These are phyloP conservation scores for Hippophae gyantsensis DNA, from an alignment of 306 rosid genomes.

Conservation along the genomic window DNA sequence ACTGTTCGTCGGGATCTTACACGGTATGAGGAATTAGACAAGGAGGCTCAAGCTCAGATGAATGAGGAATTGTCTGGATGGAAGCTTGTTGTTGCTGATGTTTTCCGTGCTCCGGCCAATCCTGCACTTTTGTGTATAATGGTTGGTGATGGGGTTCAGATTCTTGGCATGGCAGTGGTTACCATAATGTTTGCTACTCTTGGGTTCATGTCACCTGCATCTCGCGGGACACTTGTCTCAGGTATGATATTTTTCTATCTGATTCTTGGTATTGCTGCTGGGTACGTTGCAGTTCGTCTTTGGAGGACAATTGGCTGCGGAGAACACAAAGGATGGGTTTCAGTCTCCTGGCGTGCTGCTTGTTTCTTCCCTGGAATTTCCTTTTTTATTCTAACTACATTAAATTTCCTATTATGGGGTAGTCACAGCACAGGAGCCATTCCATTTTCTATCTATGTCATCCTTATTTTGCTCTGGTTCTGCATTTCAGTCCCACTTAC, in stretches of 20 bases:
- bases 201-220: slow-evolving; percentile 98
- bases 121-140: slow-evolving; percentile 68
- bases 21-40: slow-evolving; percentile 89
- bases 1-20: slow-evolving; percentile 90
- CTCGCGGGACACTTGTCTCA: slow-evolving; percentile 82
- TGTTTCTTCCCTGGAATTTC: slow-evolving; percentile 98
- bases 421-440: slow-evolving; percentile 97
- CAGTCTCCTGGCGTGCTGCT: slow-evolving; percentile 75
- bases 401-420: slow-evolving; percentile 91
- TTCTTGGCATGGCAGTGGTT: slow-evolving; percentile 94
- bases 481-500: slow-evolving; percentile 93
- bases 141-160: slow-evolving; percentile 95
- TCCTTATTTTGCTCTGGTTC: slow-evolving; percentile 82
- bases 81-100: slow-evolving; percentile 99
- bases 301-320: slow-evolving; percentile 78
- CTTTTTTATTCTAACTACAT: slow-evolving; percentile 63
- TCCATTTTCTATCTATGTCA: slow-evolving; percentile 73
- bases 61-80: slow-evolving; percentile 93
- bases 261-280: slow-evolving; percentile 89
- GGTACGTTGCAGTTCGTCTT: slow-evolving; percentile 89
- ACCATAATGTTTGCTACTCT: slow-evolving; percentile 93
- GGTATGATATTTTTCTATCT: slow-evolving; percentile 88
- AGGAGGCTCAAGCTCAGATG: slow-evolving; percentile 99
- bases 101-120: slow-evolving; percentile 78
- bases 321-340: slow-evolving; percentile 70